Conservation (phyloP, 345 rosid species). For the Arabis hirsuta region DNA sequence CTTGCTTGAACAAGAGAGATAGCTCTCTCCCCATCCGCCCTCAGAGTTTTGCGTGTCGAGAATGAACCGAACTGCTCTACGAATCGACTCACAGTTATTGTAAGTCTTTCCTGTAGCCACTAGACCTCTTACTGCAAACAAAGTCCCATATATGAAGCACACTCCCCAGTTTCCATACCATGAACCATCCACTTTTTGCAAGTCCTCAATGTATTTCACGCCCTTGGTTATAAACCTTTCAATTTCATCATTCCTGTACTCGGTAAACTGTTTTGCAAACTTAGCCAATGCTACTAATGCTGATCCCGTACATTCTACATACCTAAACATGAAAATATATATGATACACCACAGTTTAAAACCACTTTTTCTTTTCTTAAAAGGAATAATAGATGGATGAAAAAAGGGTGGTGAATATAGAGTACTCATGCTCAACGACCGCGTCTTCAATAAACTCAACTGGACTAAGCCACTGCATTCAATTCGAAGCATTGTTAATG, state of each 20-base stretch:
- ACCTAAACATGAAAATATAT: too few relatives aligned
- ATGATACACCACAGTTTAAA: too few relatives aligned
- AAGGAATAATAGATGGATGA: too few relatives aligned
- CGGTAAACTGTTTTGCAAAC: constrained; percentile 55
- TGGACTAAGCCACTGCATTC: constrained; percentile 31
- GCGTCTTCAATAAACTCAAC: constrained; percentile 29
- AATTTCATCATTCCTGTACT: constrained; percentile 54
- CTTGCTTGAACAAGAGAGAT: constrained; percentile 57
- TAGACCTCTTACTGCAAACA: constrained; percentile 58
- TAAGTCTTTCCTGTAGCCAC: constrained; percentile 56
- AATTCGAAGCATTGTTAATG: not conserved
- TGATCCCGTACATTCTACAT: constrained; percentile 61
- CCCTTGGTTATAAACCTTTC: constrained; percentile 53
- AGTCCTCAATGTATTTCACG: constrained; percentile 46
- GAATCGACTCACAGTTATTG: constrained; percentile 40
- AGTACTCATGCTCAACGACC: constrained; percentile 28
- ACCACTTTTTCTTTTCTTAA: too few relatives aligned
- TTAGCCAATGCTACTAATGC: constrained; percentile 37
- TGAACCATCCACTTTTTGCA: constrained; percentile 61
- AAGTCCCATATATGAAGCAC: constrained; percentile 64
- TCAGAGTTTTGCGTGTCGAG: constrained; percentile 51
- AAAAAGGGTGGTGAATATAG: too few relatives aligned
- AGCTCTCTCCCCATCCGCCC: constrained; percentile 81
- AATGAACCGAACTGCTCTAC: constrained; percentile 59
- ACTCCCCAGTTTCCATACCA: constrained; percentile 84